These are phyloP conservation scores for Whalleya microplaca DNA, from an alignment of 2,329 filamentous ascomycete species.

Conservation along the genomic window DNA sequence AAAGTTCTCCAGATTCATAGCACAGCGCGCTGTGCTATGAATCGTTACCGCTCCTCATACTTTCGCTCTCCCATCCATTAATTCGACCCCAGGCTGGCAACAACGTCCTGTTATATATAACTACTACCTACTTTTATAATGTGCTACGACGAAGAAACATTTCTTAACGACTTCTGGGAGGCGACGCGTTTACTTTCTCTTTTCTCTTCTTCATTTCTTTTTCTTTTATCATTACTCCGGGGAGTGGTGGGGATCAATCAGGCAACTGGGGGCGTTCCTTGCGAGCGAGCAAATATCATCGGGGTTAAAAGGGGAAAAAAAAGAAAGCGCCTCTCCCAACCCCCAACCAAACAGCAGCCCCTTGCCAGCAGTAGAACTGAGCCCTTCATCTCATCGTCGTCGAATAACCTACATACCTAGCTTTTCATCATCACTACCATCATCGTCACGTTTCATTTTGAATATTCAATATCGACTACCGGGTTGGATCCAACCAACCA, in stretches of 20 bases:
- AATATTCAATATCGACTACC: too few relatives aligned
- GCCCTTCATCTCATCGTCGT: too few relatives aligned
- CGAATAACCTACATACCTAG: too few relatives aligned
- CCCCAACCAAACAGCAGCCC: too few relatives aligned
- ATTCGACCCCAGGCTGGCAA: conserved; percentile 8
- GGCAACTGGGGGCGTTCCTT: background rate
- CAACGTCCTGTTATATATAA: conserved; percentile 27
- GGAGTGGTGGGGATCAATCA: background rate
- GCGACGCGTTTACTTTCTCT: conserved; percentile 18
- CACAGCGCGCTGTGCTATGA: too few relatives aligned
- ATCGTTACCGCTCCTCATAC: conserved; percentile 5
- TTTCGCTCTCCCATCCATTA: conserved; percentile 5
- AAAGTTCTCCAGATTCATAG: conserved; percentile 6
- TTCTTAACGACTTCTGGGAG: conserved; percentile 23
- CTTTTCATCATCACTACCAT: too few relatives aligned
- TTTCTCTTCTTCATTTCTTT: too few relatives aligned
- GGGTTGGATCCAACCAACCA: too few relatives aligned
- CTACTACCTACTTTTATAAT: conserved; percentile 24
- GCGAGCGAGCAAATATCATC: background rate
- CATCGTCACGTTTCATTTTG: too few relatives aligned
- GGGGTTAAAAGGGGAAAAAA: background rate
- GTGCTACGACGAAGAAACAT: conserved; percentile 31
- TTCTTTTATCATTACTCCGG: too few relatives aligned
- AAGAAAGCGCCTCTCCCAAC: background rate
- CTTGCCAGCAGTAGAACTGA: too few relatives aligned